These are phyloP conservation scores for Trichopus zeylanicus DNA, from an alignment of 116 monocot genomes.

Conservation along the genomic window DNA sequence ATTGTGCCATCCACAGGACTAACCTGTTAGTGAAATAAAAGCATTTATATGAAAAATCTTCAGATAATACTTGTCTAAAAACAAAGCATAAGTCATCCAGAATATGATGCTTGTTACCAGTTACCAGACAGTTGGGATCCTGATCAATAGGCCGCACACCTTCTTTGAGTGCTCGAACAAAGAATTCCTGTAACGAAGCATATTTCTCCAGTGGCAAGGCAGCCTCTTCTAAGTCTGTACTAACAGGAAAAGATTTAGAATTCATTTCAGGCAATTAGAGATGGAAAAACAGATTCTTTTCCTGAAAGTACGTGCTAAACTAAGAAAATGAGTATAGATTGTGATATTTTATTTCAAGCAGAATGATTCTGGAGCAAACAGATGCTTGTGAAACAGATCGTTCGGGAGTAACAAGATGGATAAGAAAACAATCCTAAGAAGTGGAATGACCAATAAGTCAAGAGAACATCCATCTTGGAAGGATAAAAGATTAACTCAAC, in stretches of 20 bases:
- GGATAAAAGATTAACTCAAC: not conserved
- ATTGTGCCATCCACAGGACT: conserved; percentile 90
- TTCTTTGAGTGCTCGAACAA: conserved; percentile 57
- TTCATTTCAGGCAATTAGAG: not conserved
- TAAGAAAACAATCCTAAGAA: too few relatives aligned
- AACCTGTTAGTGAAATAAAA: conserved; percentile 30
- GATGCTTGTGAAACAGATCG: too few relatives aligned
- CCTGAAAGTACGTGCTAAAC: too few relatives aligned
- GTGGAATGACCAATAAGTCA: too few relatives aligned
- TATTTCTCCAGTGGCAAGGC: conserved; percentile 77
- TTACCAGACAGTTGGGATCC: conserved; percentile 94
- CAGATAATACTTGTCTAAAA: not conserved
- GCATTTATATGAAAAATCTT: not conserved
- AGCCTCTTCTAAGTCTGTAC: conserved; percentile 81
- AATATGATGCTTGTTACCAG: conserved; percentile 61
- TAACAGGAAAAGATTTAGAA: not conserved
- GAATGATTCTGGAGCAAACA: too few relatives aligned
- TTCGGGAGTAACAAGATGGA: too few relatives aligned
- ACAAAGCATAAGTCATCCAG: not conserved
- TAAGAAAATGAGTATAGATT: too few relatives aligned
- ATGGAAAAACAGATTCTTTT: not conserved
- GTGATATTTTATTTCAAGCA: too few relatives aligned
- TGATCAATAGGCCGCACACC: conserved; percentile 68
- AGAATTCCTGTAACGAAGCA: conserved; percentile 82
- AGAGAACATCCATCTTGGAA: too few relatives aligned